Evolutionary conservation across 2,329 filamentous ascomycete genomes (phyloP).

Genomic region (Phaeoacremonium minimum): DNA sequence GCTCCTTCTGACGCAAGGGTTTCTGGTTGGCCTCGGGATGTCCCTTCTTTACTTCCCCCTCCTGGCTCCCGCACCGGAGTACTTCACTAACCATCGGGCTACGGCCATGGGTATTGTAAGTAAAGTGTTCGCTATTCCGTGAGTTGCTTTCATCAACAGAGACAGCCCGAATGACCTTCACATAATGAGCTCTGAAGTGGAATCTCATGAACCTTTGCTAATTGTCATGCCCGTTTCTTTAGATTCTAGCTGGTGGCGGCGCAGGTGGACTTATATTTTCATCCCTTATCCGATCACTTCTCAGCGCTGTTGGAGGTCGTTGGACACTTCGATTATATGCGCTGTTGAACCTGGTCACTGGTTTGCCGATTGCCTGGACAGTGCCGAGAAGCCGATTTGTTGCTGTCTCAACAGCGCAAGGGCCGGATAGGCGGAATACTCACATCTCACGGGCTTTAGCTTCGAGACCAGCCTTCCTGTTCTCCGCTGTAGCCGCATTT

Average conservation of each 20-base stretch:
- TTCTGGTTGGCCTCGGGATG: slow-evolving; percentile 36
- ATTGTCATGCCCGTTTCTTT: background rate
- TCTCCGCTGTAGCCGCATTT: slow-evolving; percentile 34
- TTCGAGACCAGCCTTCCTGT: slow-evolving; percentile 31
- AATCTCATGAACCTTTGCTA: too few relatives aligned
- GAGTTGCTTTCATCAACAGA: too few relatives aligned
- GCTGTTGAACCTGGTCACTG: slow-evolving; percentile 27
- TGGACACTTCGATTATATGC: slow-evolving; percentile 37
- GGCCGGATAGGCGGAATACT: slow-evolving; percentile 21
- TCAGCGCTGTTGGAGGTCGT: slow-evolving; percentile 34
- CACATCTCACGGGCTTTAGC: slow-evolving; percentile 32
- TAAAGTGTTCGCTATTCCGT: slow-evolving; percentile 11
- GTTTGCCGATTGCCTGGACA: slow-evolving; percentile 32
- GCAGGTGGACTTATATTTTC: slow-evolving; percentile 36
- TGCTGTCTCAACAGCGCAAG: slow-evolving; percentile 11
- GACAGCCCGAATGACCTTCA: slow-evolving; percentile 1
- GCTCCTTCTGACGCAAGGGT: slow-evolving; percentile 36
- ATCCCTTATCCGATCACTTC: slow-evolving; percentile 31
- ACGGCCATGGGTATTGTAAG: slow-evolving; percentile 38
- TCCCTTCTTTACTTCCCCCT: slow-evolving; percentile 39
- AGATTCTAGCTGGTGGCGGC: slow-evolving; percentile 35
- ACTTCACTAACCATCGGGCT: slow-evolving; percentile 40
- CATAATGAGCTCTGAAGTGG: too few relatives aligned
- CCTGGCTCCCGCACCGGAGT: slow-evolving; percentile 41
- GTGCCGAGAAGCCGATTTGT: slow-evolving; percentile 32